Conservation (phyloP, 2,329 filamentous ascomycete genomes). For the Aspergillus sojae region DNA sequence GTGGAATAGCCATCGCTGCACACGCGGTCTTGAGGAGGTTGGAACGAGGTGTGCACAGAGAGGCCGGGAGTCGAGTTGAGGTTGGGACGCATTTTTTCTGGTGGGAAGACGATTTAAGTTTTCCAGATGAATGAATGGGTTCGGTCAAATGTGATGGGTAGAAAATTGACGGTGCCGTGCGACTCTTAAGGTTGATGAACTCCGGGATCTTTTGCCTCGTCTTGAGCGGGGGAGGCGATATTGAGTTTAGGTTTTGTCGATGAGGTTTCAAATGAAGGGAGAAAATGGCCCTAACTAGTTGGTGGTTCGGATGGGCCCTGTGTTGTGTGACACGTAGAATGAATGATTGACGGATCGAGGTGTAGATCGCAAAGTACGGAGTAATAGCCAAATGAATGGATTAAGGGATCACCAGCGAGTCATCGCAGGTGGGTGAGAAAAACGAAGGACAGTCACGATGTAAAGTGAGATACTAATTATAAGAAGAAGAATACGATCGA, state of each 20-base stretch:
- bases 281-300: neutral
- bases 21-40: constrained; percentile 20
- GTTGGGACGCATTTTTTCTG: constrained; percentile 25
- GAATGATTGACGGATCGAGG: neutral
- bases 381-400: neutral
- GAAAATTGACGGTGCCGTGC: neutral
- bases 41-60: constrained; percentile 36
- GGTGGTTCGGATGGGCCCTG: neutral
- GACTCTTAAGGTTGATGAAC: neutral
- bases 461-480: neutral
- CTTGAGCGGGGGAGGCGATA: neutral
- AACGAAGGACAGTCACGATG: neutral
- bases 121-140: neutral
- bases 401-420: neutral
- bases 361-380: neutral
- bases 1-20: constrained; percentile 25
- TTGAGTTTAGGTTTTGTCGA: neutral
- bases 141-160: constrained; percentile 1
- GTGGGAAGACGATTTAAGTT: neutral
- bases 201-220: neutral
- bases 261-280: neutral
- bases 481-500: neutral
- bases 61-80: constrained; percentile 28
- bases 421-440: neutral
- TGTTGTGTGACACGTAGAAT: constrained; percentile 4